phyloP scores from a whole-genome alignment of 225 moss, liverwort and hornwort species.

The Rhytidiadelphus loreus region DNA sequence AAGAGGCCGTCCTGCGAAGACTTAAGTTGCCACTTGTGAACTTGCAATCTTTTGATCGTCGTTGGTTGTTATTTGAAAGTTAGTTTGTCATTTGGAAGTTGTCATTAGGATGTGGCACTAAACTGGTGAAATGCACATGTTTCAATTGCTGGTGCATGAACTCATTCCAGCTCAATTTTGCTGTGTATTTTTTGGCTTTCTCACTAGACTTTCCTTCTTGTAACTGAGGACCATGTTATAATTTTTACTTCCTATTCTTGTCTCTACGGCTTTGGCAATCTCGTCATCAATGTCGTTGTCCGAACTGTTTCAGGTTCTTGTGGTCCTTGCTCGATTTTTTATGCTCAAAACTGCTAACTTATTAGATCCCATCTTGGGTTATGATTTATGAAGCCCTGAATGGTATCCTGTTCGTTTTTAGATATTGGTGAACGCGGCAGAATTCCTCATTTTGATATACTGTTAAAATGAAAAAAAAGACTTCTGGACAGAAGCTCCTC shows the following conservation, averaged over 20 bases:
- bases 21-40: neutral
- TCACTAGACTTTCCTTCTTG: neutral
- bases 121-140: constrained; percentile 23
- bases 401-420: no score
- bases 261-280: neutral
- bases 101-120: constrained; percentile 10
- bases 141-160: constrained; percentile 7
- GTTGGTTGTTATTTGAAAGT: neutral
- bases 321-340: neutral
- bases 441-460: no score
- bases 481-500: no score
- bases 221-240: neutral
- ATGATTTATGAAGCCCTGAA: neutral
- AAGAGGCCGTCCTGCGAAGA: constrained; percentile 37
- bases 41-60: neutral
- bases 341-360: neutral
- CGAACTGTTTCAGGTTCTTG: neutral
- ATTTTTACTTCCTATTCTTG: neutral
- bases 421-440: neutral
- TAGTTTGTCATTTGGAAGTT: constrained; percentile 7
- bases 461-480: no score
- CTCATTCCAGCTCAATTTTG: constrained; percentile 33
- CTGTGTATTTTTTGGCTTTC: neutral
- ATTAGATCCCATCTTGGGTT: neutral
- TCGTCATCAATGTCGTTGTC: neutral